A percentile compares a stretch with the other conserved stretches of the same genome.
phyloP scores from a whole-genome alignment of 1,139 yeast species.

The Candida tropicalis region DNA sequence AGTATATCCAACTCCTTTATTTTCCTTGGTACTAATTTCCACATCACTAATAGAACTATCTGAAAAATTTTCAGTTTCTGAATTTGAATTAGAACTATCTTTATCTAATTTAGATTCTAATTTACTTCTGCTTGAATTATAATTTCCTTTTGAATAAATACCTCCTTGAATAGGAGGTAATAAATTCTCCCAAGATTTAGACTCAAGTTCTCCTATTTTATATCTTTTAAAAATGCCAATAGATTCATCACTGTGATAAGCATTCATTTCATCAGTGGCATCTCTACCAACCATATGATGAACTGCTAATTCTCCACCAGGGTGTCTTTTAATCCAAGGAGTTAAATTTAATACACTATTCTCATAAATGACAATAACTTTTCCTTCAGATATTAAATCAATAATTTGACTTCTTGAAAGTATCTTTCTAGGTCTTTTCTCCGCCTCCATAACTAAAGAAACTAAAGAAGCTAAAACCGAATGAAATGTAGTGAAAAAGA shows the following conservation, averaged over 20 bases:
- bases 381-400: constrained; percentile 64
- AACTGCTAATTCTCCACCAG: constrained; percentile 89
- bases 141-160: constrained; percentile 27
- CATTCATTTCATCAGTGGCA: constrained; percentile 89
- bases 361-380: constrained; percentile 68
- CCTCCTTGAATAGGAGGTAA: constrained; percentile 93
- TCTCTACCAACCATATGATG: constrained; percentile 85
- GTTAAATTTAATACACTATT: constrained; percentile 65
- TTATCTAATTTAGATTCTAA: constrained; percentile 24
- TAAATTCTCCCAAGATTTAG: constrained; percentile 66
- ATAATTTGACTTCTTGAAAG: constrained; percentile 26
- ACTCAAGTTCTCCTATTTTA: constrained; percentile 64
- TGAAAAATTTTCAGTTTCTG: constrained; percentile 20
- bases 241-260: constrained; percentile 71
- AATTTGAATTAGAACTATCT: constrained; percentile 10
- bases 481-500: neutral
- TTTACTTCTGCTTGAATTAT: neutral
- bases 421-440: constrained; percentile 6
- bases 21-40: constrained; percentile 2
- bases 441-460: neutral
- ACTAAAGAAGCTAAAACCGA: neutral
- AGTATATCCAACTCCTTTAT: constrained; percentile 35
- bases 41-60: constrained; percentile 15
- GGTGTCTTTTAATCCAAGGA: constrained; percentile 72
- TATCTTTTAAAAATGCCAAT: constrained; percentile 50